Conservation (phyloP, 129 eudicot genomes). For the Solidago caesia region DNA sequence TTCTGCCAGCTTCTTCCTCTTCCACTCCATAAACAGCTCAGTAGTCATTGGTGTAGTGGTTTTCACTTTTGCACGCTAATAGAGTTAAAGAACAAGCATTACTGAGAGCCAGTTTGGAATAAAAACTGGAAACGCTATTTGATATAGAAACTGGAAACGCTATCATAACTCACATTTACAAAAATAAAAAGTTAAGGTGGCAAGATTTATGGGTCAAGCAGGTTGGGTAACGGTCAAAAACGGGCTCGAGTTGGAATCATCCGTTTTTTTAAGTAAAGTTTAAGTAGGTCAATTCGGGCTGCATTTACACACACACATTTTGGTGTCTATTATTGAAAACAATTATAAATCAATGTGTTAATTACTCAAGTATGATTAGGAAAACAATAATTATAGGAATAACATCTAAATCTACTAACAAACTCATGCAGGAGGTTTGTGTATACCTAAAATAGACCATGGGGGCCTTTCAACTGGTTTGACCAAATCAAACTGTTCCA, state of each 20-base stretch:
- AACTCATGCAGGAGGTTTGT: neutral
- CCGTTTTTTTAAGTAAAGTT: neutral
- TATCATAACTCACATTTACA: neutral
- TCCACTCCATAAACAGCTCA: conserved; percentile 59
- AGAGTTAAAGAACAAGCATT: neutral
- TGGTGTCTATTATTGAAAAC: too few species aligned
- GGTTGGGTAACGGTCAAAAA: neutral
- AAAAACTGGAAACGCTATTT: neutral
- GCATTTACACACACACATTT: too few species aligned
- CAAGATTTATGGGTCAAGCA: neutral
- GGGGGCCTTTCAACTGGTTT: neutral
- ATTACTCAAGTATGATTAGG: neutral
- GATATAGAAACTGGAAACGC: neutral
- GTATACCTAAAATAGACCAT: neutral
- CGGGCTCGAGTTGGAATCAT: neutral
- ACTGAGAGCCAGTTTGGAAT: neutral
- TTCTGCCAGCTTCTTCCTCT: conserved; percentile 53
- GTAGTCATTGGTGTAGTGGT: conserved; percentile 63
- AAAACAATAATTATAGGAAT: neutral
- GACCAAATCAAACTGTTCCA: neutral
- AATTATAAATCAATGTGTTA: too few species aligned
- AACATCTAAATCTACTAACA: neutral
- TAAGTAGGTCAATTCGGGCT: neutral
- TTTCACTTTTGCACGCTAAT: conserved; percentile 55
- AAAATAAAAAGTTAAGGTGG: neutral